These are phyloP conservation scores for Batkoa obscura DNA, from an alignment of 371 early-diverging fungal species.

Conservation along the genomic window DNA sequence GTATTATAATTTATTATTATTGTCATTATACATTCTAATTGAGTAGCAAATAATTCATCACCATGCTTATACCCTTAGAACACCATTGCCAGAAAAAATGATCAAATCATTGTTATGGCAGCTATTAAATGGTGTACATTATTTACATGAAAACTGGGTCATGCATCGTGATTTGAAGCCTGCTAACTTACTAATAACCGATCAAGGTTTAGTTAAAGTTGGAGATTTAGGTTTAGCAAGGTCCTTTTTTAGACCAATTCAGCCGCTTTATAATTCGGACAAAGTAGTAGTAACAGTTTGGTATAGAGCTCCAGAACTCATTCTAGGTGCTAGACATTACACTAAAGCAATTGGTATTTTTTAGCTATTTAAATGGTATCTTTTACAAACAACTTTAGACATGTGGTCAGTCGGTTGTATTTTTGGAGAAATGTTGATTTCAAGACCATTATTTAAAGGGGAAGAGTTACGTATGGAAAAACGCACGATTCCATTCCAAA, in stretches of 20 bases:
- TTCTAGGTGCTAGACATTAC: constrained; percentile 83
- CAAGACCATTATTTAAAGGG: constrained; percentile 84
- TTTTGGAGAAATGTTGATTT: constrained; percentile 75
- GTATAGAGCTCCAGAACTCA: constrained; percentile 93
- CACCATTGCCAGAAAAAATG: constrained; percentile 58
- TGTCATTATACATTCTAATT: background rate
- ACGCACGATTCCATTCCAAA: constrained; percentile 77
- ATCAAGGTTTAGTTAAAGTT: constrained; percentile 41
- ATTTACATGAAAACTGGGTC: constrained; percentile 83
- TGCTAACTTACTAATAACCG: constrained; percentile 72
- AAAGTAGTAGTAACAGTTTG: constrained; percentile 95
- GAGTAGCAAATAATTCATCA: constrained; percentile 68
- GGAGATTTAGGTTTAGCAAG: constrained; percentile 86
- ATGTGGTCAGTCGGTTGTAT: constrained; percentile 96
- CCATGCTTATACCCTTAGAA: constrained; percentile 47
- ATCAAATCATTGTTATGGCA: constrained; percentile 83
- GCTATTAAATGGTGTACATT: constrained; percentile 74
- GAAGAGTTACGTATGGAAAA: constrained; percentile 87
- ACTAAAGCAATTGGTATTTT: constrained; percentile 59
- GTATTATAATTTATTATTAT: constrained; percentile 17
- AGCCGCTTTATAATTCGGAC: constrained; percentile 59
- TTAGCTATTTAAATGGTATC: constrained; percentile 5
- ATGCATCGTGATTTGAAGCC: constrained; percentile 85
- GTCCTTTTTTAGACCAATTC: constrained; percentile 57
- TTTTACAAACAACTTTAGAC: constrained; percentile 19